phyloP scores from a whole-genome alignment of 2,329 filamentous ascomycete genomes.

The Plectosphaerella plurivora region DNA sequence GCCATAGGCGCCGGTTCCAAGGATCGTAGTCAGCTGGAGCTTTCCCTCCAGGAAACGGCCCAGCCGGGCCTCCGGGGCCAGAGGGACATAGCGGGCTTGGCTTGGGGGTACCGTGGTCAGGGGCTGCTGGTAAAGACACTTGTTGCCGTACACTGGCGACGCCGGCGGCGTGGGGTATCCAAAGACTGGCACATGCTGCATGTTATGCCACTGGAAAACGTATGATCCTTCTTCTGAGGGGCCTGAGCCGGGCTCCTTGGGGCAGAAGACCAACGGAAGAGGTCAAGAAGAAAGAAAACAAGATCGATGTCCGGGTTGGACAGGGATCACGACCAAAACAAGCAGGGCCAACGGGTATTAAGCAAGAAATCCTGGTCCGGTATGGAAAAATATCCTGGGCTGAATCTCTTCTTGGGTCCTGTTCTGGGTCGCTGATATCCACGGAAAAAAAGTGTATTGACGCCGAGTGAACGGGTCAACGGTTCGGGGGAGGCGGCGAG shows the following conservation, averaged over 20 bases:
- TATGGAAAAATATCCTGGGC: slow-evolving; percentile 12
- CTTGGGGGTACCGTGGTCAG: slow-evolving; percentile 28
- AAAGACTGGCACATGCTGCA: slow-evolving; percentile 55
- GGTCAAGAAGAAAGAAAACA: slow-evolving; percentile 14
- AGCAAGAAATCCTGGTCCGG: slow-evolving; percentile 11
- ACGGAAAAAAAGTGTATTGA: slow-evolving; percentile 22
- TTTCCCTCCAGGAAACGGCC: slow-evolving; percentile 78
- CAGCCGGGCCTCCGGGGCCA: slow-evolving; percentile 77
- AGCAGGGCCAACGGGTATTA: slow-evolving; percentile 1
- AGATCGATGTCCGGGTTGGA: slow-evolving; percentile 7
- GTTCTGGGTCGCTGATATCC: too few species aligned
- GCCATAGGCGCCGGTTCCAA: slow-evolving; percentile 93
- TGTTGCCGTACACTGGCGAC: slow-evolving; percentile 50
- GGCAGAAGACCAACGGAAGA: slow-evolving; percentile 5
- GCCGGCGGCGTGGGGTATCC: slow-evolving; percentile 56
- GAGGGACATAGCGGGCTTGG: slow-evolving; percentile 47
- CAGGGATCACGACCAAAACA: slow-evolving; percentile 5
- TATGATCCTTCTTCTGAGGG: slow-evolving; percentile 4
- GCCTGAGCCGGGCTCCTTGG: slow-evolving; percentile 14
- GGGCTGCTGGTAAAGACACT: slow-evolving; percentile 36
- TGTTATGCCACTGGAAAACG: slow-evolving; percentile 35
- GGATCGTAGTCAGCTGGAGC: slow-evolving; percentile 76
- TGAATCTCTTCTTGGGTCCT: neutral
- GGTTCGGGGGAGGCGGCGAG: slow-evolving; percentile 3
- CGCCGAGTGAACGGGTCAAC: slow-evolving; percentile 49